Evolutionary conservation across 805 yeast species (phyloP).

Genomic region (Saturnispora diversa): DNA sequence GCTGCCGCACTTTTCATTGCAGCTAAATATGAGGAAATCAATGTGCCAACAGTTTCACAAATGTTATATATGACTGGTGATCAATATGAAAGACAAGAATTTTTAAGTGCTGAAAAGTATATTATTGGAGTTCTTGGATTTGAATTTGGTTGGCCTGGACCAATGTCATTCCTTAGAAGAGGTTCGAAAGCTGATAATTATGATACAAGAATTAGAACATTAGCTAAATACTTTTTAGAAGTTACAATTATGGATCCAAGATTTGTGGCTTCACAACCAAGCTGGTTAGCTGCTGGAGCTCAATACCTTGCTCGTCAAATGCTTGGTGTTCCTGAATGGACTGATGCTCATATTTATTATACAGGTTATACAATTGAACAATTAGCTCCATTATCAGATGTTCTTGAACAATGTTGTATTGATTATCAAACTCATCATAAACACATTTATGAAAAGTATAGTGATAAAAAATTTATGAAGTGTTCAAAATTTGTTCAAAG

Average conservation of each 20-base stretch:
- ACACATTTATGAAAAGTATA: conserved; percentile 84
- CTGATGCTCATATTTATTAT: conserved; percentile 77
- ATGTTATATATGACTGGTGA: conserved; percentile 83
- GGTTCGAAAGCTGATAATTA: conserved; percentile 88
- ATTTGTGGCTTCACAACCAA: conserved; percentile 64
- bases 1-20: conserved; percentile 84
- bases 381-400: conserved; percentile 69
- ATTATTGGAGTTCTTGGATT: conserved; percentile 65
- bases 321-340: conserved; percentile 74
- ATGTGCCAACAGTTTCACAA: conserved; percentile 76
- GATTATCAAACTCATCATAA: conserved; percentile 55
- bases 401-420: conserved; percentile 60
- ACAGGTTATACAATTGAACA: conserved; percentile 88
- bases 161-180: conserved; percentile 81
- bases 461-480: conserved; percentile 73
- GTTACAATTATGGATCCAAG: conserved; percentile 65
- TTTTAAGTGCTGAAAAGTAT: conserved; percentile 72
- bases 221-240: conserved; percentile 82
- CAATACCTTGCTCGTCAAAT: conserved; percentile 73
- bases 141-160: conserved; percentile 78
- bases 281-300: conserved; percentile 75
- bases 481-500: conserved; percentile 74
- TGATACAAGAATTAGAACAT: conserved; percentile 70
- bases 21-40: conserved; percentile 91
- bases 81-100: conserved; percentile 66